Conservation (phyloP, 768 basidiomycete species). For the Suillus tomentosus region DNA sequence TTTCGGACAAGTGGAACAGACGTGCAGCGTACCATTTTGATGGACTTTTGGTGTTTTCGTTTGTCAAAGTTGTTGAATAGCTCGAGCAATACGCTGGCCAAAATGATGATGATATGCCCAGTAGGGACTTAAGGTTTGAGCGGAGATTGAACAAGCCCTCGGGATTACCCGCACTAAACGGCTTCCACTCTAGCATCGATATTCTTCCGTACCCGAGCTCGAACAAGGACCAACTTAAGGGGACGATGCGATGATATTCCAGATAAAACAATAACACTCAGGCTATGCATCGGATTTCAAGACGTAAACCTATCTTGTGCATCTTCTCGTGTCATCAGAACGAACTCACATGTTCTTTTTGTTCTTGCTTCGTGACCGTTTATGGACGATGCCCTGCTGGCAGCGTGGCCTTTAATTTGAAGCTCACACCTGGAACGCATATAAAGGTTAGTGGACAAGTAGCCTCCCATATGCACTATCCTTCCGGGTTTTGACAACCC, state of each 20-base stretch:
- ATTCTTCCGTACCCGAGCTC: too few species aligned
- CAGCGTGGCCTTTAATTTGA: slow-evolving; percentile 20
- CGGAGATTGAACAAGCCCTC: background rate
- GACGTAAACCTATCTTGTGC: background rate
- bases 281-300: background rate
- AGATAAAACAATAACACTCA: background rate
- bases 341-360: slow-evolving; percentile 23
- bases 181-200: too few species aligned
- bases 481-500: slow-evolving; percentile 41
- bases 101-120: slow-evolving; percentile 4
- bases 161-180: background rate
- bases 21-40: slow-evolving; percentile 1
- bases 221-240: background rate
- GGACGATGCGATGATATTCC: background rate
- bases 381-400: slow-evolving; percentile 7
- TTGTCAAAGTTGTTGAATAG: background rate
- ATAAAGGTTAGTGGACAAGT: background rate
- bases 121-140: slow-evolving; percentile 5
- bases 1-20: background rate
- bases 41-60: background rate
- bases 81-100: background rate
- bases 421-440: background rate
- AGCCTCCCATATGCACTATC: background rate
- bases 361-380: slow-evolving; percentile 34
- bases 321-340: background rate